Conservation (phyloP, 805 yeast species). For the Candida sakaeoensis region DNA sequence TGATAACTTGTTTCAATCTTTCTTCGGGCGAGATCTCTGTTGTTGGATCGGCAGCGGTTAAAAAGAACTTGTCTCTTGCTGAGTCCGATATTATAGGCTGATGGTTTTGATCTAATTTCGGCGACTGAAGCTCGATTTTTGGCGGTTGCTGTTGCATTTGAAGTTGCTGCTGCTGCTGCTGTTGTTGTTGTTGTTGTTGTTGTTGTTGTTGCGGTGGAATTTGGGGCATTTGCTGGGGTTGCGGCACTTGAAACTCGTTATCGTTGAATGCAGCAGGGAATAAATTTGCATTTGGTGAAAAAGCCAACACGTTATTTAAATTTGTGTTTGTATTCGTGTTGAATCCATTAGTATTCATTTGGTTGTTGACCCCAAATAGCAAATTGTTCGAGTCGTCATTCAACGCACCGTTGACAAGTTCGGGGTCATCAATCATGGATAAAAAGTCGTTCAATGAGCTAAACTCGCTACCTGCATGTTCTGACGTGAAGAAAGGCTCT, state of each 20-base stretch:
- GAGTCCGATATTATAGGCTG: constrained; percentile 58
- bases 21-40: constrained; percentile 93
- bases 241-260: constrained; percentile 7
- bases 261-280: constrained; percentile 15
- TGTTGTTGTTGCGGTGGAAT: constrained; percentile 5
- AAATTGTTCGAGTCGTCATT: constrained; percentile 22
- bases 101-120: constrained; percentile 4
- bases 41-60: constrained; percentile 96
- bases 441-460: constrained; percentile 85
- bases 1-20: constrained; percentile 85
- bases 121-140: constrained; percentile 3
- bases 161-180: neutral
- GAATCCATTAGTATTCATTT: constrained; percentile 4
- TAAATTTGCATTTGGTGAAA: constrained; percentile 26
- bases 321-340: constrained; percentile 11
- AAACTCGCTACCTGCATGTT: constrained; percentile 90
- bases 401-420: constrained; percentile 48
- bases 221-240: constrained; percentile 8
- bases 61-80: constrained; percentile 87
- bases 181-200: constrained; percentile 12
- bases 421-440: constrained; percentile 86
- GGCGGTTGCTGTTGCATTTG: constrained; percentile 5
- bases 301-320: constrained; percentile 22
- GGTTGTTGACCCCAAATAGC: constrained; percentile 19
- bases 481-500: constrained; percentile 81